Conservation (phyloP, 176 grass and related monocot species). For the Oryza punctata region DNA sequence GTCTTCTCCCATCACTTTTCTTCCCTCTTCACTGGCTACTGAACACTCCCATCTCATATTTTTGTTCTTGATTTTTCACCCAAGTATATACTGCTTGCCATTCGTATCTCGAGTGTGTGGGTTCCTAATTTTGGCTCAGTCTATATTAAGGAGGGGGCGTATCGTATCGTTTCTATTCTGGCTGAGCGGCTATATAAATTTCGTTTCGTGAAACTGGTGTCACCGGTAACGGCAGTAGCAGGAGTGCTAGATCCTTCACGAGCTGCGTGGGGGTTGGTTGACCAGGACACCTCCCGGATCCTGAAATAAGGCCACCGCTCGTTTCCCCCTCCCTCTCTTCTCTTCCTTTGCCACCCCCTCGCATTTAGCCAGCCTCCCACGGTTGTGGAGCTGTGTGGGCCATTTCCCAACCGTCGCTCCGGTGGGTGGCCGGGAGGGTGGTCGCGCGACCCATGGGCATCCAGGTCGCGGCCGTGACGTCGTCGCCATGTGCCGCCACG, state of each 20-base stretch:
- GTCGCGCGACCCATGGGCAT: slow-evolving; percentile 45
- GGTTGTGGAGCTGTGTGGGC: slow-evolving; percentile 38
- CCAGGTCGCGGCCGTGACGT: slow-evolving; percentile 34
- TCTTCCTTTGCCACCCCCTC: slow-evolving; percentile 6
- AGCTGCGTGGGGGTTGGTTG: slow-evolving; percentile 38
- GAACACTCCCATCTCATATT: background rate
- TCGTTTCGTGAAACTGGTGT: slow-evolving; percentile 9
- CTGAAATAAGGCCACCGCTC: slow-evolving; percentile 58
- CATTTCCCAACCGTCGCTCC: slow-evolving; percentile 50
- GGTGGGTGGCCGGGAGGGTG: slow-evolving; percentile 41
- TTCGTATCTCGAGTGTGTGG: slow-evolving; percentile 3
- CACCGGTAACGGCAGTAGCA: slow-evolving; percentile 17
- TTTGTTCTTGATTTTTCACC: slow-evolving; percentile 10
- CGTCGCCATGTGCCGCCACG: slow-evolving; percentile 24
- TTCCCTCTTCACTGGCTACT: background rate
- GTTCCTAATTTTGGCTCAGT: slow-evolving; percentile 27
- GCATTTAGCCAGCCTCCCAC: slow-evolving; percentile 46
- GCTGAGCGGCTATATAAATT: slow-evolving; percentile 20
- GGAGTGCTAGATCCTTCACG: slow-evolving; percentile 36
- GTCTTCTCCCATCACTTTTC: background rate
- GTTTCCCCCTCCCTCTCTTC: slow-evolving; percentile 17
- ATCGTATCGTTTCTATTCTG: background rate
- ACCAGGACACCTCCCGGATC: slow-evolving; percentile 50
- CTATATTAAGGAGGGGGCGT: background rate
- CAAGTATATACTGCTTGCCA: slow-evolving; percentile 22